phyloP scores from a whole-genome alignment of 148 eudicot species.

The Agrostemma githago region DNA sequence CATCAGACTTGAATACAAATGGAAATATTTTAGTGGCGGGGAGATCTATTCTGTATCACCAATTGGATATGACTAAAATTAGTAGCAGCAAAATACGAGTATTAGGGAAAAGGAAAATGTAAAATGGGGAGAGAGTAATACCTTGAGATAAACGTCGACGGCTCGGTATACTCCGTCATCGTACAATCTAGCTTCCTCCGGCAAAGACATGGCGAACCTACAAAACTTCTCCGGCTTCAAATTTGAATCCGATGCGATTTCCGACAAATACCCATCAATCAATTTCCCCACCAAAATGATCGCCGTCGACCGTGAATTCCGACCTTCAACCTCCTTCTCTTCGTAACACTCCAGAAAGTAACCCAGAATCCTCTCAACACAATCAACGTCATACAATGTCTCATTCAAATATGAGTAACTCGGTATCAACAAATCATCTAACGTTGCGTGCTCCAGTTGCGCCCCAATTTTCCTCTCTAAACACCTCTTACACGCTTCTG shows the following conservation, averaged over 20 bases:
- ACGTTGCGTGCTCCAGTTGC: constrained; percentile 65
- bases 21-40: too few species aligned
- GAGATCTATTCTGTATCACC: too few species aligned
- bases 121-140: constrained; percentile 4
- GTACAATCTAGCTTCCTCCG: constrained; percentile 67
- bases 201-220: constrained; percentile 57
- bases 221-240: constrained; percentile 60
- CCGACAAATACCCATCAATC: constrained; percentile 87
- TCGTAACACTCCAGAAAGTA: constrained; percentile 44
- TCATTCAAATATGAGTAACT: constrained; percentile 91
- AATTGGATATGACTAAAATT: too few species aligned
- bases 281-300: constrained; percentile 75
- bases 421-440: constrained; percentile 86
- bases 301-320: constrained; percentile 36
- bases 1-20: too few species aligned
- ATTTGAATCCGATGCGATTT: constrained; percentile 84
- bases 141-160: constrained; percentile 88
- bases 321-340: constrained; percentile 36
- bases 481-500: constrained; percentile 39
- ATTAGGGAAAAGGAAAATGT: neutral
- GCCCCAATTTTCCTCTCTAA: constrained; percentile 78
- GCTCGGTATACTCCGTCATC: constrained; percentile 93
- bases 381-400: constrained; percentile 83
- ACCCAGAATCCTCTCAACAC: constrained; percentile 72
- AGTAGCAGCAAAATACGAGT: too few species aligned